Evolutionary conservation across 768 basidiomycete species (phyloP), one percentile per base, ranked within the genome.

Genomic region (Trametes elegans): DNA sequence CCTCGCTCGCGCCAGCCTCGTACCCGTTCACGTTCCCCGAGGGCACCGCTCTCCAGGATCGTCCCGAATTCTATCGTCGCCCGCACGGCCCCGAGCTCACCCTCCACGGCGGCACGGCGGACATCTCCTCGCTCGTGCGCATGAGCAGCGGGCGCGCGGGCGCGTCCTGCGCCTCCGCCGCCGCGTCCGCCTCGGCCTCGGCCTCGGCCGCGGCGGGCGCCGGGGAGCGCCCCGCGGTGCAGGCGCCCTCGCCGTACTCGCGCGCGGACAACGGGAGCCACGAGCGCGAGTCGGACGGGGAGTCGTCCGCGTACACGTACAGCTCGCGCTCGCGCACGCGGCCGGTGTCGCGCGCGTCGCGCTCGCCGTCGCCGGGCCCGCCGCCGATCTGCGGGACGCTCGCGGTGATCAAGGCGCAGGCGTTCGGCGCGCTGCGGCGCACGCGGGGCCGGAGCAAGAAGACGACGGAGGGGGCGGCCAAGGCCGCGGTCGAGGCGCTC

Each of bases 361-460:
- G 74, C 32, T 79, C 79, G 32, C 79, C 75, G 43, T 79, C 80
- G 43, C 77, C 79, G 16, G 68, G 69, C 36, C 68, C 64, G 49
- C 73, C 78, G 55, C 74, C 74, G 24, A 76, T 90, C 66, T 90
- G 87, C 45, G 87, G 88, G 23, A 93, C 91, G 27, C 80, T 93
- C 42, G 90, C 91, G 49, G 90, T 93, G 53, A 91, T 93, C 73
- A 93, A 93, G 73, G 90, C 90, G 38, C 90, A 93, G 67, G 86
- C 91, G 34, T 93, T 93, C 67, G 91, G 90, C 28, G 88, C 88
- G 18, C 74, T 91, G 60, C 85, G 90, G 47, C 79, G 90, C 69
- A 87, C 90, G 50, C 82, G 90, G 55, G 78, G 85, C 38, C 79
- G 87, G 57, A 79, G 81, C 46, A 92, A 87, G 75, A 85, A 82